Base-by-base conservation (phyloP, 192 early-diverging fungal genomes). In the Backusella westeae region DNA sequence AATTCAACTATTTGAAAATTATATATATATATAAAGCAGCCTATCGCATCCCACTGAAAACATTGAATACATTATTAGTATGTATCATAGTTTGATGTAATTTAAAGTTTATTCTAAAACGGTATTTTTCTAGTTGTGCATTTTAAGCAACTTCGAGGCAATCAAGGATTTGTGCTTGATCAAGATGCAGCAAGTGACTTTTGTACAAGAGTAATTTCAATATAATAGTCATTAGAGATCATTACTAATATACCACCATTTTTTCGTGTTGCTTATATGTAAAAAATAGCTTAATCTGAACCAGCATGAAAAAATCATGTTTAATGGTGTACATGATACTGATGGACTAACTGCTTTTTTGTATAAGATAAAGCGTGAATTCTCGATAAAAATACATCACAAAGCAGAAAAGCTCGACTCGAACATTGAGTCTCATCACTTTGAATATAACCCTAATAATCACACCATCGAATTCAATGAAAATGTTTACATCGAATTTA, bases 341-440 rank as follows among this genome's bases (percentile, higher is more conserved):
- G 81, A 82, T 23, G 67, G 73, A 19, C 71, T 82, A 7, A 79
- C 78, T 34, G 70, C 67, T 15, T 82, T 82, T 46, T 32, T 82
- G 10, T 75, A 78, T 14, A 75, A 79, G 21, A 75, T 63, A 8
- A 72, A 74, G 23, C 68, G 69, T 6, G 81, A 78, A 6, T 82
- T 76, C 42, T 72, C 81, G 21, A 82, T 82, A 34, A 82, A 82
- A 56, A 75, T 82, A 9, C 81, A 82, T 21, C 77, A 78, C 29
- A 76, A 80, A 34, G 29, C 74, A 7, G 78, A 73, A 52, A 53
- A 41, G 26, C 26, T 23, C 23, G 14, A 56, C 42, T 38, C 19
- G 35, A 21, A 35, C 21, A 46, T 39, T 10, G 41, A 53, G 26
- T n/a, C 65, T 52, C 41, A 66, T 34, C 52, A 36, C 42, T 63